These are phyloP conservation scores for Talaromyces sp. DNA, from an alignment of 2,329 filamentous ascomycete species.

Conservation along the genomic window DNA sequence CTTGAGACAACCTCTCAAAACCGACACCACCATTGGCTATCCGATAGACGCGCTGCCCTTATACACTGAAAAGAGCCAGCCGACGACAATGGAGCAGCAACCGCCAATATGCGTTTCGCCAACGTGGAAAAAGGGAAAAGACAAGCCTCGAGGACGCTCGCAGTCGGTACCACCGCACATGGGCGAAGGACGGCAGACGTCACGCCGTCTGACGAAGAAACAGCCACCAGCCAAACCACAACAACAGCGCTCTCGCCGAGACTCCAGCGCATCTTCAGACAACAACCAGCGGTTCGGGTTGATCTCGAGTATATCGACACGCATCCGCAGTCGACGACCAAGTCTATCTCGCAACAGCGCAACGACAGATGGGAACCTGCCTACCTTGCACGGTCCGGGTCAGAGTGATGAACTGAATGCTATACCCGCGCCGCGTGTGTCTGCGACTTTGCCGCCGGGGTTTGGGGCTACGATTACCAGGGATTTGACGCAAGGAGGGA, in stretches of 20 bases:
- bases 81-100: conserved; percentile 4
- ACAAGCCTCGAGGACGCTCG: conserved; percentile 12
- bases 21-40: conserved; percentile 5
- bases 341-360: conserved; percentile 1
- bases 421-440: conserved; percentile 15
- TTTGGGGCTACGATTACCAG: conserved; percentile 27
- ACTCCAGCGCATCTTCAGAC: conserved; percentile 25
- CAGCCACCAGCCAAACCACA: conserved; percentile 21
- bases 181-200: conserved; percentile 15
- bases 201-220: conserved; percentile 32
- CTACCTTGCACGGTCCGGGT: neutral
- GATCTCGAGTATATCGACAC: conserved; percentile 14
- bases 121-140: conserved; percentile 12
- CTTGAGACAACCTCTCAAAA: neutral
- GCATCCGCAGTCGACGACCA: conserved; percentile 5
- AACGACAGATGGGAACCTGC: neutral
- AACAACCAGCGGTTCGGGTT: conserved; percentile 10
- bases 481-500: conserved; percentile 20
- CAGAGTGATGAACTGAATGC: neutral
- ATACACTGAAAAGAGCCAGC: neutral
- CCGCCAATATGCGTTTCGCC: conserved; percentile 16
- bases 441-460: conserved; percentile 23
- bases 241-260: conserved; percentile 18
- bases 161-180: conserved; percentile 5
- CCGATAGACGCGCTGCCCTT: conserved; percentile 6